These are phyloP conservation scores for Erythrophleum fordii DNA, from an alignment of 306 rosid genomes.

Conservation along the genomic window DNA sequence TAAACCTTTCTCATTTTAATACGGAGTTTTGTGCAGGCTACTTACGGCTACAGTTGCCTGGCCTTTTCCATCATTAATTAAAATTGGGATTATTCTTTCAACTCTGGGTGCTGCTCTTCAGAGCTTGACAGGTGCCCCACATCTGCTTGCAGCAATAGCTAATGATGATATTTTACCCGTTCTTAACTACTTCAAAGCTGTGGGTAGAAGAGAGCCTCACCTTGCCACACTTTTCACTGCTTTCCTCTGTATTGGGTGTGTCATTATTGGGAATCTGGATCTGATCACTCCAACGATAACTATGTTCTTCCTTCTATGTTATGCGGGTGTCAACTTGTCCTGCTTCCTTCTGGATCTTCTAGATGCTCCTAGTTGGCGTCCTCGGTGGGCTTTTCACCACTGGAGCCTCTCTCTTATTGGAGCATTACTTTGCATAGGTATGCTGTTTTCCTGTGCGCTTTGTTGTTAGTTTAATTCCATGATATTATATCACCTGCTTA, in stretches of 20 bases:
- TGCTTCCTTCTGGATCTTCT: constrained; percentile 99
- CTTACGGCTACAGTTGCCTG: constrained; percentile 93
- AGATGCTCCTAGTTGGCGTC: constrained; percentile 99
- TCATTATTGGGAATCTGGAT: constrained; percentile 97
- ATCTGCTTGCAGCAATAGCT: constrained; percentile 98
- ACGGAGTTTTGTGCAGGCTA: constrained; percentile 74
- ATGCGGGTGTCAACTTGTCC: constrained; percentile 95
- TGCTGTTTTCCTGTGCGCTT: constrained; percentile 36
- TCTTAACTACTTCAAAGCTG: constrained; percentile 88
- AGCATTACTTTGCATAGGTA: constrained; percentile 91
- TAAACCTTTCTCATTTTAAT: constrained; percentile 37
- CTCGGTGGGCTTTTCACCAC: constrained; percentile 98
- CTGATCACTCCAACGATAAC: constrained; percentile 98
- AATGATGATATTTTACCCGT: constrained; percentile 95
- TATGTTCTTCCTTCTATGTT: constrained; percentile 97
- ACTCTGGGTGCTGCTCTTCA: constrained; percentile 99
- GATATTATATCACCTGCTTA: constrained; percentile 19
- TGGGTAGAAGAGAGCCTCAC: constrained; percentile 87
- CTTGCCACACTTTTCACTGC: constrained; percentile 93
- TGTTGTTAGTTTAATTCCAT: not conserved
- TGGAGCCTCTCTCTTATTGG: constrained; percentile 98
- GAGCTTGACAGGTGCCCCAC: constrained; percentile 99
- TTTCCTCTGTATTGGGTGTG: constrained; percentile 87
- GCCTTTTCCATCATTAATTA: constrained; percentile 94
- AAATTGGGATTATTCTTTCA: constrained; percentile 94